Percentiles rank a stretch among this genome's conserved stretches.
Conservation (phyloP, 208 protist genomes). For the Crithidia bombi region DNA sequence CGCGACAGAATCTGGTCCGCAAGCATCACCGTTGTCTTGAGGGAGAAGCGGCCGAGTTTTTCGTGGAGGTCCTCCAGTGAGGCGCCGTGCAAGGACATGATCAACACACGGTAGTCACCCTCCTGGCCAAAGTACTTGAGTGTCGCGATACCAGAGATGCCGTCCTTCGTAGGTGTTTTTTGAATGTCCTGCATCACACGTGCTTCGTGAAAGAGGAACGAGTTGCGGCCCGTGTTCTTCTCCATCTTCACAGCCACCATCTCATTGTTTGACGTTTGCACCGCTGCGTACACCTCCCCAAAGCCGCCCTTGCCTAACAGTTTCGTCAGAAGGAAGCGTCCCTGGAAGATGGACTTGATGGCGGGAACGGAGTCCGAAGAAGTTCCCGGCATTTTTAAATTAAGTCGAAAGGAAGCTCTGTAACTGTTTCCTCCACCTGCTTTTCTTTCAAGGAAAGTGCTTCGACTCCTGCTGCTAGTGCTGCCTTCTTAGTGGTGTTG, state of each 20-base stretch:
- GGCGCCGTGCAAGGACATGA: slow-evolving; percentile 98
- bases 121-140: slow-evolving; percentile 97
- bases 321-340: slow-evolving; percentile 65
- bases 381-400: slow-evolving; percentile 32
- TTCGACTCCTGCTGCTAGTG: background rate
- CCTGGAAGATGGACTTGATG: slow-evolving; percentile 64
- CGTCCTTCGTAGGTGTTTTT: slow-evolving; percentile 50
- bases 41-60: slow-evolving; percentile 89
- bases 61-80: slow-evolving; percentile 95
- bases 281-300: slow-evolving; percentile 96
- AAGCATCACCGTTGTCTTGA: slow-evolving; percentile 99
- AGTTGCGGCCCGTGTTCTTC: slow-evolving; percentile 82
- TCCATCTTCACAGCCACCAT: slow-evolving; percentile 81
- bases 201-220: slow-evolving; percentile 98
- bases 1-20: slow-evolving; percentile 97
- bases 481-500: no score
- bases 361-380: slow-evolving; percentile 20
- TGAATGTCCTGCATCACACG: slow-evolving; percentile 92
- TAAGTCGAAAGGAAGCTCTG: no score
- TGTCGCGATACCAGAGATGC: slow-evolving; percentile 92
- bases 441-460: no score
- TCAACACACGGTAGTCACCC: slow-evolving; percentile 98
- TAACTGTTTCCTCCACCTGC: no score
- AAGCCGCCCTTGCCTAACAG: slow-evolving; percentile 97
- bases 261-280: slow-evolving; percentile 65